Base-by-base conservation (phyloP, 208 protist species). In the Trypanosoma rangeli region DNA sequence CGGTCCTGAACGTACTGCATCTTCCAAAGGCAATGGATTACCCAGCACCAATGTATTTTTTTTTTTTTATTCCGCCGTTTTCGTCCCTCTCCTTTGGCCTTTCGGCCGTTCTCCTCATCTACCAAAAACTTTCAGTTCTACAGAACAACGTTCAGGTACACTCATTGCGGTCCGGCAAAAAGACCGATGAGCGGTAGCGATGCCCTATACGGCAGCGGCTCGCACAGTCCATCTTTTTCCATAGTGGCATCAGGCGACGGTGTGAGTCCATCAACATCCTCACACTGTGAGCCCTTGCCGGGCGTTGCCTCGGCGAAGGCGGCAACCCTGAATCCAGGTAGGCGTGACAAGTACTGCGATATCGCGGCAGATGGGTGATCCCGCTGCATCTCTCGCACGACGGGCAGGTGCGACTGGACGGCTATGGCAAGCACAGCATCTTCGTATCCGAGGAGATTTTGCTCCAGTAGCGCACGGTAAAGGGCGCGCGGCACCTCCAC, bases 401-500 rank as follows among this genome's bases (percentile, higher is more conserved):
- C 46, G 15, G 68, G 79, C 39, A 83, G 59, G 56, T 79, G 67
- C 9, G 71, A 70, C 28, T 82, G 76, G 12, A 76, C 78, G 37
- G 79, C 82, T 4, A 92, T 70, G n/a, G 84, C 86, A 24, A 92
- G 60, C n/a, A 65, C 73, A 29, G 81, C 75, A 52, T 78, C 62
- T 1, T 63, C 59, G 76, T 81, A 91, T 37, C 54, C 60, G 26
- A 66, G n/a, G 24, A 78, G 52, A 15, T 39, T 49, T 37, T 78
- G 61, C 52, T 61, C 64, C 5, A 78, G 52, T 13, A 78, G 56
- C 22, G 54, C 46, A 20, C 57, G 49, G 57, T 58, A 65, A 44
- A 92, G 73, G 42, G 80, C 83, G 54, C 80, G 24, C 5, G 82
- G 68, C 15, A 90, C 66, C 1, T 87, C 74, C 44, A 42, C 29